Base-by-base conservation (phyloP, 768 basidiomycete genomes). In the Boletus speciosus region DNA sequence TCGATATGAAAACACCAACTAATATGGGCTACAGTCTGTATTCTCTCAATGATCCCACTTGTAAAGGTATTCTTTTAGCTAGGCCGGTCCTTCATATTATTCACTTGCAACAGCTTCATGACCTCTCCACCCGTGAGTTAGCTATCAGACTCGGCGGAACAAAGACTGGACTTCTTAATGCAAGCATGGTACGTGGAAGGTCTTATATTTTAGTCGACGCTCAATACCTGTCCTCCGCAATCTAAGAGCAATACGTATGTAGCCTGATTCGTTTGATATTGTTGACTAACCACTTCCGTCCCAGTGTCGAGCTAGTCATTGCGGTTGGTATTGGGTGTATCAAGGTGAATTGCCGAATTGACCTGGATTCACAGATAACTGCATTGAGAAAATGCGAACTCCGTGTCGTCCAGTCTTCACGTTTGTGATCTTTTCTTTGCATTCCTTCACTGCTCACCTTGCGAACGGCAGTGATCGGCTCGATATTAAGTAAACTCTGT, bases 301-400 rank as follows among this genome's bases (percentile, higher is more conserved):
- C 16, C 29, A 84, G 83, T 21, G 78, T 85, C 21, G 81, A 81
- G 55, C 69, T 88, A 19, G 86, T 91, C 5, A 75, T 93, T 47
- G 87, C 88, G 52, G 90, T 89, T 58, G 59, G 85, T 73, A 45
- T 45, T 47, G 11, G 15, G 19, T 29, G 19, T n/a, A 31, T 37
- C 14, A 31, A 9, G n/a, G 43, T 10, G 15, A 46, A 14, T 39
- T 38, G 14, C 31, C 35, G 6, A 57, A 11, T 41, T 50, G 6
- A 57, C 46, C 14, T 34, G 10, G 12, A 49, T 53, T 25, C 38
- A 49, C 48, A 60, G 86, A 82, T 93, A 54, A 88, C 84, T 47
- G 92, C 91, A 0, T 73, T 94, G 57, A 78, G 81, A 38, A 88
- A 88, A 68, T 93, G 92, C 66, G 86, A 94, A 66, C 78, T 94